Evolutionary conservation across 768 basidiomycete genomes (phyloP), one percentile per base, ranked within the genome.

Genomic region (Fibroporia radiculosa): DNA sequence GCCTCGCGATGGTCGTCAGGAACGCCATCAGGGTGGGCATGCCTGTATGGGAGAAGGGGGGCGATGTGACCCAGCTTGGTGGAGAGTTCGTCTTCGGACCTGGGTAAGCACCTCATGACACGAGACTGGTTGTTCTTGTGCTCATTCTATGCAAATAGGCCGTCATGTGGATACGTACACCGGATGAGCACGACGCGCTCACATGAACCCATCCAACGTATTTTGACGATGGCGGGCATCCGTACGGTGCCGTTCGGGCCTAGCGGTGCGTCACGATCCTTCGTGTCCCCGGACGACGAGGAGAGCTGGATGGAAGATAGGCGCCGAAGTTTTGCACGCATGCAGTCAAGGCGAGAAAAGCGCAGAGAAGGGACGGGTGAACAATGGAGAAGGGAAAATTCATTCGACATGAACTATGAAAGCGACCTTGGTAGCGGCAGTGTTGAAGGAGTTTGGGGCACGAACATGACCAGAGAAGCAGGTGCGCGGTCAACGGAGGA

Each of bases 31-130:
- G 77, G 46, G 76, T 79, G 22, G 78, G 81, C 20, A 84, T 93
- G 82, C 87, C 88, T 0, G 69, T 89, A 12, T 86, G 84, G 79
- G 82, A 82, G 66, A 78, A 76, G 48, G 84, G 82, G 2, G 90
- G 90, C 0, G 81, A 91, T 55, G 61, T 80, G 33, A 64, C 72
- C 32, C 89, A 93, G 62, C 69, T 95, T 16, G 93, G 93, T 8
- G 93, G 93, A 19, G 93, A 97, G 66, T 93, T 95, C 57, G 74
- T 86, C 20, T 69, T 86, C 13, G 78, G 77, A 12, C 78, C 78
- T 7, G 78, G 77, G 76, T 79, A 49, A 50, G 71, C 57, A 8
- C 10, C 13, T 12, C 16, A 18, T 18, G 2, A 7, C 18, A 11
- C 31, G 32, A 23, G 12, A 19, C 4, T 22, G 11, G 31, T 16